Evolutionary conservation across 805 yeast genomes (phyloP).

Genomic region (Starmerella floricola): DNA sequence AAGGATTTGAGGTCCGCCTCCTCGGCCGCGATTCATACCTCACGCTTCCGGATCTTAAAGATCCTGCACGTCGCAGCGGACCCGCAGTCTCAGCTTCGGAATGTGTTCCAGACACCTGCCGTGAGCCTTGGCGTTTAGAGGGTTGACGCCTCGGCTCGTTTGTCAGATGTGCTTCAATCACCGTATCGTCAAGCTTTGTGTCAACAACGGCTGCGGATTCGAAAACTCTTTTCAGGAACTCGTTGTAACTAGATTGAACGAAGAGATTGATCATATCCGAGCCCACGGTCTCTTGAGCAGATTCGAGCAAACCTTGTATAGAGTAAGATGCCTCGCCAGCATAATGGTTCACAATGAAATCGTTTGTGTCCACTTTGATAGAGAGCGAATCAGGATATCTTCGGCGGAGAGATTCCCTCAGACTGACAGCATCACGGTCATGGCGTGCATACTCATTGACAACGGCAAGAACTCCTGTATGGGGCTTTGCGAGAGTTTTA

Average conservation of each 20-base stretch:
- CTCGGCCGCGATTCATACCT: conserved; percentile 9
- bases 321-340: conserved; percentile 49
- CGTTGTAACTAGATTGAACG: conserved; percentile 31
- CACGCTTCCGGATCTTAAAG: conserved; percentile 16
- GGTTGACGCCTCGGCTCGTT: conserved; percentile 33
- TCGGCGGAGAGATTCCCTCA: conserved; percentile 26
- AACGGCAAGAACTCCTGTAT: conserved; percentile 29
- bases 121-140: conserved; percentile 16
- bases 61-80: too few species aligned
- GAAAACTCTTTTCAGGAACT: conserved; percentile 29
- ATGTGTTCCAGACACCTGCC: too few species aligned
- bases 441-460: conserved; percentile 32
- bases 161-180: conserved; percentile 31
- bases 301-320: conserved; percentile 39
- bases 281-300: conserved; percentile 40
- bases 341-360: conserved; percentile 44
- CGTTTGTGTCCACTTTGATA: conserved; percentile 30
- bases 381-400: conserved; percentile 27
- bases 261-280: conserved; percentile 33
- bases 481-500: conserved; percentile 37
- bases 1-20: conserved; percentile 12
- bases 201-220: conserved; percentile 31
- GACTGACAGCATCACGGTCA: conserved; percentile 27
- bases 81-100: too few species aligned
- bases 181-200: conserved; percentile 27